These are phyloP conservation scores for Setaria viridis DNA, from an alignment of 202 grass and related monocot genomes.

Conservation along the genomic window DNA sequence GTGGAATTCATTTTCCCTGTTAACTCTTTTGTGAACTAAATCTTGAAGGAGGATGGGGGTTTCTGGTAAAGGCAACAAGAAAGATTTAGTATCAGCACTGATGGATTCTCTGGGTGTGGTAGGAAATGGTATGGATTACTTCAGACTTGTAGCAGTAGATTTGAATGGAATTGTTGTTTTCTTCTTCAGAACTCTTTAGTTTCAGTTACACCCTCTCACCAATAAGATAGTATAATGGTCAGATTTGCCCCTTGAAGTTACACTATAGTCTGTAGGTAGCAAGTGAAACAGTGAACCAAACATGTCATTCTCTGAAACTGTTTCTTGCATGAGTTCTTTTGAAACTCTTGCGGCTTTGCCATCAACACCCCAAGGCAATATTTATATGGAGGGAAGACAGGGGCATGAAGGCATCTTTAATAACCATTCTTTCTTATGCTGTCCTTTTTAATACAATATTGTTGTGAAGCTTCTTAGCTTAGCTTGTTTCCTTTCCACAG, in stretches of 20 bases:
- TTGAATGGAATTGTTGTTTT: slow-evolving; percentile 22
- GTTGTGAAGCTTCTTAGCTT: slow-evolving; percentile 1
- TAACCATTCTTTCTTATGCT: not conserved
- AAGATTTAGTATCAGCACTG: slow-evolving; percentile 76
- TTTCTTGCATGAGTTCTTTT: slow-evolving; percentile 15
- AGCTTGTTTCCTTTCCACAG: slow-evolving; percentile 39
- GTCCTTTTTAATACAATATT: not conserved
- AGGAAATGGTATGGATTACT: slow-evolving; percentile 55
- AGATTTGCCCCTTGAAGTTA: not conserved
- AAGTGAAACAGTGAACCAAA: slow-evolving; percentile 36
- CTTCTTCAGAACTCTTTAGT: not conserved
- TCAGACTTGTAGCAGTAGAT: slow-evolving; percentile 33
- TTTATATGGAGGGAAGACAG: not conserved
- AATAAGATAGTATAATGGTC: slow-evolving; percentile 21
- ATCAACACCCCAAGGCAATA: not conserved
- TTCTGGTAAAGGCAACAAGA: slow-evolving; percentile 75
- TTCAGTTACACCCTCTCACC: not conserved
- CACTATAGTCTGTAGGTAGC: not conserved
- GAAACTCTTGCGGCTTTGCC: not conserved
- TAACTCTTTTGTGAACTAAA: slow-evolving; percentile 32
- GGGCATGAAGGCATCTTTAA: not conserved
- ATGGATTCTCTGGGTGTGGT: slow-evolving; percentile 47
- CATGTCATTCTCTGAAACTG: not conserved
- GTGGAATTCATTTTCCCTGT: slow-evolving; percentile 10
- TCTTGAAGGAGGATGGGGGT: slow-evolving; percentile 80